phyloP scores from a whole-genome alignment of 768 basidiomycete species.

The Termitomyces sp. region DNA sequence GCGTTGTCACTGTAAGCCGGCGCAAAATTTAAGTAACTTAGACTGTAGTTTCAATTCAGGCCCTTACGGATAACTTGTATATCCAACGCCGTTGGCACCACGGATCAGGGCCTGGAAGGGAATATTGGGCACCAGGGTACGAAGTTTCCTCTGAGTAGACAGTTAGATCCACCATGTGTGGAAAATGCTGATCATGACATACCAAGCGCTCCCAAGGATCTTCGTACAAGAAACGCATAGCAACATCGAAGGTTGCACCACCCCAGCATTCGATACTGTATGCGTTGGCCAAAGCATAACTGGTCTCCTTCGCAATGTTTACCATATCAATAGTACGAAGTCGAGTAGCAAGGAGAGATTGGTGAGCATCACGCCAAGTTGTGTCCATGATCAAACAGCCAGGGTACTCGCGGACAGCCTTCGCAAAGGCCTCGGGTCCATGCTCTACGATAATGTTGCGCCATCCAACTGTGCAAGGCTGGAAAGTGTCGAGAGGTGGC shows the following conservation, averaged over 20 bases:
- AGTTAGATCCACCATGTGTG: constrained; percentile 9
- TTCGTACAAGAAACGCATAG: constrained; percentile 99
- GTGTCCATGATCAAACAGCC: constrained; percentile 98
- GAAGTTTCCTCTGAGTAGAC: constrained; percentile 67
- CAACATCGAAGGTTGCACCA: constrained; percentile 97
- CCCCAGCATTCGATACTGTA: constrained; percentile 99
- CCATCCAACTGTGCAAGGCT: constrained; percentile 90
- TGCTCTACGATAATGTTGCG: constrained; percentile 98
- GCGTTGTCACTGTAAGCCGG: constrained; percentile 74
- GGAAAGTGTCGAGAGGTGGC: constrained; percentile 69
- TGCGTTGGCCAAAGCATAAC: constrained; percentile 90
- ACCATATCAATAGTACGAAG: constrained; percentile 95
- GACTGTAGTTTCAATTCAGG: not conserved
- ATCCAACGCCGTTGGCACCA: constrained; percentile 98
- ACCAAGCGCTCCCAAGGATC: constrained; percentile 99
- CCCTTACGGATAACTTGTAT: constrained; percentile 93
- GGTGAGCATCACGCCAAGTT: constrained; percentile 99
- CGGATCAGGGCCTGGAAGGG: constrained; percentile 98
- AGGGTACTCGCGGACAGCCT: constrained; percentile 94
- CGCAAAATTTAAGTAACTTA: not conserved
- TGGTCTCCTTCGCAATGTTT: constrained; percentile 98
- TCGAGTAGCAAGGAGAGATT: constrained; percentile 94
- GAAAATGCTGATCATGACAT: constrained; percentile 19
- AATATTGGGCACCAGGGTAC: constrained; percentile 97
- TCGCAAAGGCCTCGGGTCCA: constrained; percentile 97